These are phyloP conservation scores for Boletus subparvulus DNA, from an alignment of 768 basidiomycete species.

Conservation along the genomic window DNA sequence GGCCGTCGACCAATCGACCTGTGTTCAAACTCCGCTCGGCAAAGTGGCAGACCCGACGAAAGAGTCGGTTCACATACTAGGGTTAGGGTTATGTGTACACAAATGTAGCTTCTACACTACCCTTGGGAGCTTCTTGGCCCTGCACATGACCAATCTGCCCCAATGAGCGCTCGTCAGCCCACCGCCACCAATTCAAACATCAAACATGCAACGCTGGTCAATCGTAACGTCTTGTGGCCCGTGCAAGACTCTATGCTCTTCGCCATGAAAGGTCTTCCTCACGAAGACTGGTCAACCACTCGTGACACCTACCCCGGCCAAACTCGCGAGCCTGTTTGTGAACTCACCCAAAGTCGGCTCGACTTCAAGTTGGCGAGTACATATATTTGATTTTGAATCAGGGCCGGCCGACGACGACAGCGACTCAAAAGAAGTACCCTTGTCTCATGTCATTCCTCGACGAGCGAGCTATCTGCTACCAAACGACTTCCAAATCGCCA, in stretches of 20 bases:
- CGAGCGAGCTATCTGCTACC: conserved; percentile 30
- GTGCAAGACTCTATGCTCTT: conserved; percentile 36
- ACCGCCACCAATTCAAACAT: too few species aligned
- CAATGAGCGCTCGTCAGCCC: too few species aligned
- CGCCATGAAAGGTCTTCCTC: conserved; percentile 76
- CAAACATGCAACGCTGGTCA: conserved; percentile 61
- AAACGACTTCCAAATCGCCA: conserved; percentile 55
- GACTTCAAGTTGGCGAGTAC: conserved; percentile 65
- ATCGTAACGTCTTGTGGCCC: conserved; percentile 35
- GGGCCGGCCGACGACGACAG: conserved; percentile 31
- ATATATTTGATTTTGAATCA: conserved; percentile 68
- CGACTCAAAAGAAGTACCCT: conserved; percentile 24
- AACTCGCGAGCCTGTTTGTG: conserved; percentile 65
- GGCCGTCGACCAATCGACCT: too few species aligned
- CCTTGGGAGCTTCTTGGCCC: too few species aligned
- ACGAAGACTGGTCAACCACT: conserved; percentile 76
- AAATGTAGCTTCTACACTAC: too few species aligned
- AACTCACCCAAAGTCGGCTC: conserved; percentile 69
- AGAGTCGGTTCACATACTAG: too few species aligned
- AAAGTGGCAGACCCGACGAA: too few species aligned
- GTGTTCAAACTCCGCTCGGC: too few species aligned
- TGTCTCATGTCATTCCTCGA: too few species aligned
- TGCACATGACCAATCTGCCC: too few species aligned
- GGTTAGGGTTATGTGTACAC: too few species aligned
- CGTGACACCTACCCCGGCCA: conserved; percentile 66